Conservation (phyloP, 1,139 yeast genomes). For the Diutina mesorugosa region DNA sequence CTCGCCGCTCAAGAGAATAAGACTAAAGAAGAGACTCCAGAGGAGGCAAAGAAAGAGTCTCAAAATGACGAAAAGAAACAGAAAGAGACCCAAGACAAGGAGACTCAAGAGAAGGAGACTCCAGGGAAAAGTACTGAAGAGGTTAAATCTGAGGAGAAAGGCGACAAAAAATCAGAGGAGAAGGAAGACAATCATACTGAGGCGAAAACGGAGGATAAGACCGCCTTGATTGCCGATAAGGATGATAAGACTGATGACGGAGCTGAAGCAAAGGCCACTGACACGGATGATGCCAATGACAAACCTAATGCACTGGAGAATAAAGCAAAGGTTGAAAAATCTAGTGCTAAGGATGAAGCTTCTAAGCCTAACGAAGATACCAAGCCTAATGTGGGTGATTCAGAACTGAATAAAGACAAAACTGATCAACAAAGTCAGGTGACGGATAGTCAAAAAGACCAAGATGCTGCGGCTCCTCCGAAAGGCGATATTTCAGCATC, state of each 20-base stretch:
- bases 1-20: not conserved
- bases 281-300: no score
- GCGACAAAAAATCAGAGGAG: not conserved
- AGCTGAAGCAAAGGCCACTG: no score
- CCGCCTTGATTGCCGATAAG: no score
- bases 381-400: not conserved
- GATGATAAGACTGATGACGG: no score
- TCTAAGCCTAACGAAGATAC: not conserved
- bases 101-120: not conserved
- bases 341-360: no score
- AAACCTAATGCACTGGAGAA: no score
- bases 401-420: not conserved
- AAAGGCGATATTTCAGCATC: not conserved
- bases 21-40: not conserved
- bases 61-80: slow-evolving; percentile 6
- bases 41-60: slow-evolving; percentile 1
- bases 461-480: not conserved
- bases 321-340: no score
- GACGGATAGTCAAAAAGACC: not conserved
- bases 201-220: no score
- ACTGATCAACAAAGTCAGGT: not conserved
- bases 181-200: not conserved
- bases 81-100: not conserved
- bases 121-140: not conserved
- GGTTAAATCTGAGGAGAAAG: slow-evolving; percentile 3